Evolutionary conservation across 2,329 filamentous ascomycete species (phyloP), one percentile per base, ranked within the genome.

Genomic region (Cryphonectria radicalis): DNA sequence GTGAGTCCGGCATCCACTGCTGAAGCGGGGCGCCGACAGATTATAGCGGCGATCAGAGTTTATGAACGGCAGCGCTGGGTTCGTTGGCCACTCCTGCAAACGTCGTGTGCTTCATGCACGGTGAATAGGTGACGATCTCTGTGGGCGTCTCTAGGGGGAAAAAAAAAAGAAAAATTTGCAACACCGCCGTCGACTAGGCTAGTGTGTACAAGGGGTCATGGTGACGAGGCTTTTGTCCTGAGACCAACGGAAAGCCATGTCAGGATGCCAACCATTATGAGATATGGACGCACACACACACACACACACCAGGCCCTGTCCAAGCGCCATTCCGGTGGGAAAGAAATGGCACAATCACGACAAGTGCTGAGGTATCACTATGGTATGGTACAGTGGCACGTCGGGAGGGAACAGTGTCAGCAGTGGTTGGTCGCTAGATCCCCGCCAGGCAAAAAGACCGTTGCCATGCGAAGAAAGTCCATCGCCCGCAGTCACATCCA

Each of bases 31-130:
- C 32, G n/a, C 32, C 4, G 32, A 62, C 59, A 62, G 35, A 40
- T 40, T 62, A 37, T 62, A 62, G 59, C 59, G 59, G 35, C 35
- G 59, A 62, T 62, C 59, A 40, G 35, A 25, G 35, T 32, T 37
- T 37, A 40, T 37, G 32, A 32, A 40, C 59, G 59, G 59, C 59
- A 5, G 59, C 59, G 59, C 59, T 62, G 28, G 55, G 46, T 25
- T 59, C 28, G 28, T 10, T 32, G 57, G 13, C 57, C 25, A 60
- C 25, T 60, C 25, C 57, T 35, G 59, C 59, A 62, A 62, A 62
- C 59, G 59, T 62, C 59, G 32, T 62, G 59, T 62, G 59, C 59
- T 62, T 62, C 17, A 62, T 62, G 59, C 59, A 62, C 59, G 59
- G 59, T 40, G 59, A 7, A 62, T 35, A 32, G 55, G 59, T 40